Evolutionary conservation across 208 protist genomes (phyloP).

Genomic region (Leishmania amazonensis): DNA sequence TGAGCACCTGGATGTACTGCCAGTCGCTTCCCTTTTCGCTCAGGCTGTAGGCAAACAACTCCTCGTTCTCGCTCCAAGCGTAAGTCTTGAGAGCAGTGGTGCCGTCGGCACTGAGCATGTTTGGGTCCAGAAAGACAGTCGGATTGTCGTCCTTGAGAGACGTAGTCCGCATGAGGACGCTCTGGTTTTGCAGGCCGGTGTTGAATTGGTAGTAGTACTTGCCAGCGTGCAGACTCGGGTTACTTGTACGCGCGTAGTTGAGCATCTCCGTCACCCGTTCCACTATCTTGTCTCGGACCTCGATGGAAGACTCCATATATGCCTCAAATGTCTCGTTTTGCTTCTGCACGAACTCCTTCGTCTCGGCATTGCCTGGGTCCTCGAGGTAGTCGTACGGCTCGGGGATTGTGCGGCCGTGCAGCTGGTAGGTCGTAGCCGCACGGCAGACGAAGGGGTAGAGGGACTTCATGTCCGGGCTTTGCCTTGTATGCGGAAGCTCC

Average conservation of each 20-base stretch:
- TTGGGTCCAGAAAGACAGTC: slow-evolving; percentile 91
- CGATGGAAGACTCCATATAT: slow-evolving; percentile 62
- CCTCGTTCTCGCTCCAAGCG: slow-evolving; percentile 78
- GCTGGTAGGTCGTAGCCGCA: slow-evolving; percentile 52
- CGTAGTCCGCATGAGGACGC: slow-evolving; percentile 62
- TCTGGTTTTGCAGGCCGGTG: slow-evolving; percentile 92
- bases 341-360: slow-evolving; percentile 84
- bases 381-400: slow-evolving; percentile 95
- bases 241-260: slow-evolving; percentile 83
- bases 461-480: slow-evolving; percentile 25
- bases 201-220: slow-evolving; percentile 93
- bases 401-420: slow-evolving; percentile 73
- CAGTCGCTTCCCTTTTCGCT: slow-evolving; percentile 93
- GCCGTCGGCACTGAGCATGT: slow-evolving; percentile 86
- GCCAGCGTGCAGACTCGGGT: slow-evolving; percentile 57
- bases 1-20: slow-evolving; percentile 77
- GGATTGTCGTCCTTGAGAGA: slow-evolving; percentile 30
- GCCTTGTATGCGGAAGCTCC: background rate
- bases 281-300: slow-evolving; percentile 61
- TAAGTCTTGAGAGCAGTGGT: slow-evolving; percentile 67
- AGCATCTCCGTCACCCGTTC: slow-evolving; percentile 52
- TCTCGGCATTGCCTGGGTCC: slow-evolving; percentile 84
- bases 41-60: slow-evolving; percentile 84
- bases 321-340: slow-evolving; percentile 81
- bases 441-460: slow-evolving; percentile 70